Evolutionary conservation across 2,329 filamentous ascomycete genomes (phyloP).

Genomic region (Fusarium tricinctum): DNA sequence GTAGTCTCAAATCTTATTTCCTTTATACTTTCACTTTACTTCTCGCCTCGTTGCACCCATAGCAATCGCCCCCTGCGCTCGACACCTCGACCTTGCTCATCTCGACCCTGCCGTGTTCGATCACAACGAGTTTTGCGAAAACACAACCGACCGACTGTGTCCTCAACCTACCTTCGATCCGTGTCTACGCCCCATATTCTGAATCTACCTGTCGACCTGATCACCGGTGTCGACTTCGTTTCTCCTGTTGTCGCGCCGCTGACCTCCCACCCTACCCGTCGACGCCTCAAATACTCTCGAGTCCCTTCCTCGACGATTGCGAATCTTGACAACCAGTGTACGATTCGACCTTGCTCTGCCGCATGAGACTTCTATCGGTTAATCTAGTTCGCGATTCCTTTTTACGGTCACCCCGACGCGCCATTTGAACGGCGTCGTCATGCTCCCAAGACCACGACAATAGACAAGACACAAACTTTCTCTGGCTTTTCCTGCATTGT

Average conservation of each 20-base stretch:
- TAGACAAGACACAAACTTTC: constrained; percentile 62
- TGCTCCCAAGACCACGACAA: constrained; percentile 68
- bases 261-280: constrained; percentile 39
- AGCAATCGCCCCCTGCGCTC: constrained; percentile 44
- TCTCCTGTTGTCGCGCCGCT: constrained; percentile 34
- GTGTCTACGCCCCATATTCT: constrained; percentile 35
- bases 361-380: constrained; percentile 45
- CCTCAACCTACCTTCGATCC: constrained; percentile 43
- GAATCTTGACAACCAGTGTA: constrained; percentile 31
- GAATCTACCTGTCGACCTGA: constrained; percentile 24
- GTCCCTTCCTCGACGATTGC: constrained; percentile 31
- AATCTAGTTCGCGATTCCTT: constrained; percentile 41
- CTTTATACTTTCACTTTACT: constrained; percentile 16
- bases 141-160: constrained; percentile 47
- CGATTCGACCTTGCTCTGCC: constrained; percentile 18
- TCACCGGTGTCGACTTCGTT: constrained; percentile 22
- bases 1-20: constrained; percentile 45
- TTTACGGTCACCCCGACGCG: constrained; percentile 52
- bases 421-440: constrained; percentile 68
- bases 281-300: constrained; percentile 34
- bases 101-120: constrained; percentile 49
- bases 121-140: constrained; percentile 53
- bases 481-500: constrained; percentile 55
- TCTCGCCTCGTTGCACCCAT: constrained; percentile 26
- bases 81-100: constrained; percentile 45